These are phyloP conservation scores for Nemania bipapillata DNA, from an alignment of 2,329 filamentous ascomycete species.

Conservation along the genomic window DNA sequence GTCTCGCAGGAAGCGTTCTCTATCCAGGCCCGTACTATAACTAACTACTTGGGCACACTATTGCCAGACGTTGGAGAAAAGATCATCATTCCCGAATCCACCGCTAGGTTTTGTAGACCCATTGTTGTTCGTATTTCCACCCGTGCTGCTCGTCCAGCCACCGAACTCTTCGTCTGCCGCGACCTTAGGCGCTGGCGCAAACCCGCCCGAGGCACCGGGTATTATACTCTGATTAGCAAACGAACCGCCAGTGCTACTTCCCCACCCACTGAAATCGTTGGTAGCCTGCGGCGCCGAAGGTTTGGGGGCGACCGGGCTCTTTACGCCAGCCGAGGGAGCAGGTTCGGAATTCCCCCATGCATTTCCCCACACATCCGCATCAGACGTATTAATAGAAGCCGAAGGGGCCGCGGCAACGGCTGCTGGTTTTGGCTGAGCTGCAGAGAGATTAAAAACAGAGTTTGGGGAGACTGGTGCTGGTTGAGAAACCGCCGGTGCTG, in stretches of 20 bases:
- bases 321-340: constrained; percentile 60
- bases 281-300: constrained; percentile 59
- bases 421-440: constrained; percentile 60
- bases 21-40: background rate
- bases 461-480: constrained; percentile 59
- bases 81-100: constrained; percentile 78
- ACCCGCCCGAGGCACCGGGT: constrained; percentile 71
- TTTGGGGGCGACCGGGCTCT: constrained; percentile 65
- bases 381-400: constrained; percentile 55
- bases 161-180: constrained; percentile 94
- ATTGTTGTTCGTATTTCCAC: constrained; percentile 56
- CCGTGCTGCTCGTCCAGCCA: constrained; percentile 83
- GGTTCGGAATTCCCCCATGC: constrained; percentile 79
- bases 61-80: constrained; percentile 97
- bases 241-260: constrained; percentile 56
- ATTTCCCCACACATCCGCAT: constrained; percentile 86
- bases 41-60: constrained; percentile 53
- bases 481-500: constrained; percentile 58
- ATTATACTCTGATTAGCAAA: constrained; percentile 70
- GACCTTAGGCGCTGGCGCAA: constrained; percentile 74
- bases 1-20: background rate
- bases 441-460: constrained; percentile 86
- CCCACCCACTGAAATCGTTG: constrained; percentile 71
- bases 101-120: constrained; percentile 65
- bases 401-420: constrained; percentile 57